Evolutionary conservation across 140 eudicot genomes (phyloP).

Genomic region (Anethum foeniculum): DNA sequence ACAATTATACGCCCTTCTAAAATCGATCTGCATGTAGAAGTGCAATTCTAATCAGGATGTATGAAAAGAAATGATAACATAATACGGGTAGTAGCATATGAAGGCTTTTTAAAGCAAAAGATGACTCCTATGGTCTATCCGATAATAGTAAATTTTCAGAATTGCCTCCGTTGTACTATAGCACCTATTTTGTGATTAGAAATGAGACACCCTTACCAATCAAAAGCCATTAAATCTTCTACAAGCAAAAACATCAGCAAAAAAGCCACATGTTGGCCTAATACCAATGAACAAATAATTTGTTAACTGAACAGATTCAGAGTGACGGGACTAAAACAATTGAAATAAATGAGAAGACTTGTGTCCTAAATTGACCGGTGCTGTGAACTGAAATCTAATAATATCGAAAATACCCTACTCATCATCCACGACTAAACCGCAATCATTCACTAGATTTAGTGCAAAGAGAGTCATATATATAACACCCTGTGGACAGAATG

Average conservation of each 20-base stretch:
- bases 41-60: conserved; percentile 1
- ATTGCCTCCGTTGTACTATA: neutral
- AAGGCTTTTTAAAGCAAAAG: neutral
- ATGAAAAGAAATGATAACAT: neutral
- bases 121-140: neutral
- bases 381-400: neutral
- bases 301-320: neutral
- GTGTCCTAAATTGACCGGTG: neutral
- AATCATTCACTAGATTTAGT: neutral
- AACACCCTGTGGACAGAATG: neutral
- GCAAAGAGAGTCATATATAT: neutral
- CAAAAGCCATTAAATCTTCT: neutral
- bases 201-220: neutral
- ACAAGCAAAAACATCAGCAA: neutral
- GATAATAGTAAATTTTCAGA: neutral
- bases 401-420: neutral
- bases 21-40: conserved; percentile 61
- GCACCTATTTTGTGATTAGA: neutral
- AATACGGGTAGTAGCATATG: neutral
- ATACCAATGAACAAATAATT: neutral
- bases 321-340: neutral
- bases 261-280: neutral
- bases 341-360: neutral
- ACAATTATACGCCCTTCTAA: conserved; percentile 81
- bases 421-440: neutral